phyloP scores from a whole-genome alignment of 116 monocot species.

The Papilionanthe hybrid region DNA sequence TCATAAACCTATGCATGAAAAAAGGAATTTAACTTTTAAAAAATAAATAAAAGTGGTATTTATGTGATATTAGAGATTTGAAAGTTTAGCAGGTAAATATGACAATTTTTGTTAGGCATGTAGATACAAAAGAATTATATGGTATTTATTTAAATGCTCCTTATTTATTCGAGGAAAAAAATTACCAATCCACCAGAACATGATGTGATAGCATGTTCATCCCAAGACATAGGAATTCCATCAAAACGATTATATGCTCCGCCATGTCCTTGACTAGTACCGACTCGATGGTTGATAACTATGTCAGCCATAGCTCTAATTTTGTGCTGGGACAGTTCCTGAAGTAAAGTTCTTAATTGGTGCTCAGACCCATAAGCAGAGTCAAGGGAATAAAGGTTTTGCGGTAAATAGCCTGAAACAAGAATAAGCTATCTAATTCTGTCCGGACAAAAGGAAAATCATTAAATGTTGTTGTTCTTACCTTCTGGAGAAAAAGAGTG shows the following conservation, averaged over 20 bases:
- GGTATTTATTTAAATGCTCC: too few relatives aligned
- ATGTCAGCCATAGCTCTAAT: conserved; percentile 90
- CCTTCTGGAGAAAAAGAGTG: conserved; percentile 70
- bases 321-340: conserved; percentile 48
- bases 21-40: too few relatives aligned
- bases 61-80: too few relatives aligned
- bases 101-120: too few relatives aligned
- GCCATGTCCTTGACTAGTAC: conserved; percentile 64
- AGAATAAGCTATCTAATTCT: neutral
- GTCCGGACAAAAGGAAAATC: neutral
- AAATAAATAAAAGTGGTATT: too few relatives aligned
- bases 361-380: conserved; percentile 65
- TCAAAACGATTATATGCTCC: conserved; percentile 70
- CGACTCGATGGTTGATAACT: conserved; percentile 88
- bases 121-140: too few relatives aligned
- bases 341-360: conserved; percentile 49
- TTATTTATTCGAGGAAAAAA: conserved; percentile 4
- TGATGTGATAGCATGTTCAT: conserved; percentile 85
- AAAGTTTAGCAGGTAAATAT: too few relatives aligned
- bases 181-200: conserved; percentile 81
- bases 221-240: conserved; percentile 78
- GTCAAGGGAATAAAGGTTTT: conserved; percentile 71
- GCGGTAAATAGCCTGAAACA: conserved; percentile 74
- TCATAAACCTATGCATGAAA: too few relatives aligned
- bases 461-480: conserved; percentile 7